phyloP scores from a whole-genome alignment of 768 basidiomycete species.

The Phlegmacium glaucopus region DNA sequence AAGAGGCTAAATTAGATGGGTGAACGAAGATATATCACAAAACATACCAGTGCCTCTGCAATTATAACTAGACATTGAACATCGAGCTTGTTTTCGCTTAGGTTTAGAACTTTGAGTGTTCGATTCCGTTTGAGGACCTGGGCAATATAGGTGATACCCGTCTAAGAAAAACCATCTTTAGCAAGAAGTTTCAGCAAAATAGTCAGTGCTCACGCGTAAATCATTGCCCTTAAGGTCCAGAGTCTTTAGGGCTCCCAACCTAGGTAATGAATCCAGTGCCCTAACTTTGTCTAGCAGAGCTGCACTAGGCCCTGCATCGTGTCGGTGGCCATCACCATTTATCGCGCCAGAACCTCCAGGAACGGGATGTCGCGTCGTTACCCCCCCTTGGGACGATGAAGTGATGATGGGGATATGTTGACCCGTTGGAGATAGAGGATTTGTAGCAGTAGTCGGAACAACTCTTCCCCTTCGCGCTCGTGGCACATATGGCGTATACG shows the following conservation, averaged over 20 bases:
- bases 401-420: constrained; percentile 67
- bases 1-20: not conserved
- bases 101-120: constrained; percentile 89
- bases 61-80: constrained; percentile 72
- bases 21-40: not conserved
- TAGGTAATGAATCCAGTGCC: constrained; percentile 82
- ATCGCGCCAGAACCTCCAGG: constrained; percentile 18
- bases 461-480: constrained; percentile 48
- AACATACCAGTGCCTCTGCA: constrained; percentile 83
- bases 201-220: constrained; percentile 61
- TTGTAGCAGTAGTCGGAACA: constrained; percentile 37
- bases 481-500: constrained; percentile 83
- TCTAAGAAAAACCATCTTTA: constrained; percentile 31
- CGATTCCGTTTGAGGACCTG: constrained; percentile 96
- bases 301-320: constrained; percentile 57
- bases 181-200: not conserved
- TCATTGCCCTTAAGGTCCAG: constrained; percentile 93
- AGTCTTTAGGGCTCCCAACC: constrained; percentile 82
- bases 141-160: constrained; percentile 84
- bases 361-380: constrained; percentile 41
- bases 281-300: constrained; percentile 86
- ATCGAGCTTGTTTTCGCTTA: constrained; percentile 94
- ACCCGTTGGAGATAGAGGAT: constrained; percentile 40
- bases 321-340: constrained; percentile 22
- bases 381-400: constrained; percentile 51